Evolutionary conservation across 768 basidiomycete species (phyloP), one percentile per base, ranked within the genome.

Genomic region (Rhodotorula babjevae): DNA sequence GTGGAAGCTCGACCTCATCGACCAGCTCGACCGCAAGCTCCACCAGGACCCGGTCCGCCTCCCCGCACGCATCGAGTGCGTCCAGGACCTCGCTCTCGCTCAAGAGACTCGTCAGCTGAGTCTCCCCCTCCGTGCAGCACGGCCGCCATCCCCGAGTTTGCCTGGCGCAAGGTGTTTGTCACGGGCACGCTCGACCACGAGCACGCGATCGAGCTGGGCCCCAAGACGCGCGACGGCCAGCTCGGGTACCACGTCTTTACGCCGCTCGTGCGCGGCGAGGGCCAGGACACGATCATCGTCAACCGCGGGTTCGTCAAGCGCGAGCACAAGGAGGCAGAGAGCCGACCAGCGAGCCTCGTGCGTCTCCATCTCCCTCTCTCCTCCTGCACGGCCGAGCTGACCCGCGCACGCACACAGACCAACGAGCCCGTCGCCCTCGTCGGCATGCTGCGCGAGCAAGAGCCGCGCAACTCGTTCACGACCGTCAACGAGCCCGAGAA

Each of bases 1-100:
- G 80, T 99, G 96, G 96, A 99, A 99, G 82, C 84, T 95, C 58
- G 86, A 87, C 64, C 84, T 99, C 63, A 97, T 98, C 73, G 91
- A 96, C 75, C 91, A 97, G 78, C 84, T 98, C 49, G 90, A 96
- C 80, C 88, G 91, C 81, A 95, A 96, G 82, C 82, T 98, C 49
- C 85, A 89, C 73, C 84, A 89, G 25, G 87, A 86, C 46, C 89
- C 95, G 1, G 86, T 99, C 67, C 78, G 83, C 36, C 83, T 99
- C 42, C 96, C 96, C 3, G 85, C 84, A 59, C 86, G 86, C 81
- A 88, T 99, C 82, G 93, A 98, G 95, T 96, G 73, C 65, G 84
- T 80, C 64, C 74, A 76, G 36, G n/a, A n/a, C n/a, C 7, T 19
- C 60, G 16, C 23, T 27, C 42, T 12, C 21, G n/a, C 25, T 53